phyloP scores from a whole-genome alignment of 176 grass and related monocot genomes.

The Tillandsia leiboldiana region DNA sequence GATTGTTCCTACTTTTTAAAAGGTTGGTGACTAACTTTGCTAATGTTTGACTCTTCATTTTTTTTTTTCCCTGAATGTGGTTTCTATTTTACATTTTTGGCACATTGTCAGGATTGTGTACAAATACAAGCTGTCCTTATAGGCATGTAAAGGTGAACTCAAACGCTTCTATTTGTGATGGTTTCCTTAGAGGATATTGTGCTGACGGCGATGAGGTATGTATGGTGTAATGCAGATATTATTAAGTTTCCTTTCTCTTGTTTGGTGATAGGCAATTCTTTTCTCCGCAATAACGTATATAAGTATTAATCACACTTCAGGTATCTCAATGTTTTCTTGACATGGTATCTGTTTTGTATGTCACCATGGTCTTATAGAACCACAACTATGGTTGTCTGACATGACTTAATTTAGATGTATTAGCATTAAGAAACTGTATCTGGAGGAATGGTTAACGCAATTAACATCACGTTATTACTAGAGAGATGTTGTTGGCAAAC shows the following conservation, averaged over 20 bases:
- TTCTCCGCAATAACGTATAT: not conserved
- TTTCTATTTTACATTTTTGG: constrained; percentile 26
- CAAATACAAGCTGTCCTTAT: constrained; percentile 75
- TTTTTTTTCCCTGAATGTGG: constrained; percentile 1
- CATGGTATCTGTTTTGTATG: not conserved
- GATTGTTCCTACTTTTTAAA: constrained; percentile 95
- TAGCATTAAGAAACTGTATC: too few species aligned
- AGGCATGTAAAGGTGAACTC: constrained; percentile 92
- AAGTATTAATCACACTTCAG: not conserved
- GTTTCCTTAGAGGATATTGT: constrained; percentile 83
- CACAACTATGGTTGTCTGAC: not conserved
- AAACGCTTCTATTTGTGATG: constrained; percentile 76
- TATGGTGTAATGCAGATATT: constrained; percentile 15
- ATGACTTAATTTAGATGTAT: not conserved
- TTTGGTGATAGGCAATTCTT: not conserved
- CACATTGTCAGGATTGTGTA: constrained; percentile 64
- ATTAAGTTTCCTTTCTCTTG: not conserved
- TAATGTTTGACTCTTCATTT: constrained; percentile 1
- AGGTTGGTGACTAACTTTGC: constrained; percentile 46
- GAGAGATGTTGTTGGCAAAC: too few species aligned
- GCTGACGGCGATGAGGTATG: constrained; percentile 90
- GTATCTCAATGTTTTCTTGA: not conserved
- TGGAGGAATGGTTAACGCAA: too few species aligned
- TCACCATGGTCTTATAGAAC: not conserved
- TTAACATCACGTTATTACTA: too few species aligned